Base-by-base conservation (phyloP, 495 filamentous ascomycete genomes). In the Penicillium lagena region DNA sequence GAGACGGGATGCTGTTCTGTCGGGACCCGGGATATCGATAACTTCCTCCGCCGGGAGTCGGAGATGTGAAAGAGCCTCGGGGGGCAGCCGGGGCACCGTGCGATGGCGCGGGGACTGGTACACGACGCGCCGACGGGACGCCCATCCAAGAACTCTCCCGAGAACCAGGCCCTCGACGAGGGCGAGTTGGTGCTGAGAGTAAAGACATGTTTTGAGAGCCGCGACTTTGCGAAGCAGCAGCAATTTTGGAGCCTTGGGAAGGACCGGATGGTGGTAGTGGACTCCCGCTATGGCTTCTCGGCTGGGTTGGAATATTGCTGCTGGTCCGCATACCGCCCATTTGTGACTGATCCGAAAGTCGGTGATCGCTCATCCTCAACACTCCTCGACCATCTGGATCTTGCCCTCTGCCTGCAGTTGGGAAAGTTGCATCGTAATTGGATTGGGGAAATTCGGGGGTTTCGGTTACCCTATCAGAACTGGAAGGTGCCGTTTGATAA, bases 111-210 rank as follows among this genome's bases (percentile, higher is more conserved):
- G 58, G 31, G 35, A 55, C 27, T 38, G 62, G 60, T 35, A 67
- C 67, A 50, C 72, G 72, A 39, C 74, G 68, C 11, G 45, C 40
- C 31, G 58, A 43, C 7, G 71, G 52, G 11, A 56, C 43, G n/a
- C 69, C 63, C 27, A 40, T 28, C 68, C 68, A 72, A 13, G 52
- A 32, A 13, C 39, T 60, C 8, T 70, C 66, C 31, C 64, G 62
- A n/a, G 63, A 58, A 40, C 54, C 58, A 29, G 63, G 47, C 39
- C 67, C 72, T 29, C 77, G 75, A 32, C 77, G 75, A 30, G 79
- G 79, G 9, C 75, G 76, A 12, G 78, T 81, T n/a, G 80, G 80
- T 10, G 79, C 79, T 31, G 77, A 73, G 1, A 81, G 59, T 14
- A 79, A 47, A 29, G 78, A 73, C 27, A 72, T 58, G 49, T 67